These are phyloP conservation scores for Cyberlindnera maclurae DNA, from an alignment of 805 yeast genomes.

Conservation along the genomic window DNA sequence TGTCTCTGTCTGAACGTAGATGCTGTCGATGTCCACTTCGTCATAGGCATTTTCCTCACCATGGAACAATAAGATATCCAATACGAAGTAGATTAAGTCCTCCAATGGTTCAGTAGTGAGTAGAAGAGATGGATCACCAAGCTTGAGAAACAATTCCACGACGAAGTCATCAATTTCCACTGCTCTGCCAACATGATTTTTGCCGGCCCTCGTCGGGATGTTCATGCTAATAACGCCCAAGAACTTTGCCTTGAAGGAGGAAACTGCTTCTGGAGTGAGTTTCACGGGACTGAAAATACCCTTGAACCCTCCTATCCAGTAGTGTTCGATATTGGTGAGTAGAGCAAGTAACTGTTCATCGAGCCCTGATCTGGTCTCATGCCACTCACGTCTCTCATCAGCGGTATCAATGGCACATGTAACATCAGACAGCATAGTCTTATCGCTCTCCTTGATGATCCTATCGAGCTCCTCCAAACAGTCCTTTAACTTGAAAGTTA, in stretches of 20 bases:
- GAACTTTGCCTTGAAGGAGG: constrained; percentile 31
- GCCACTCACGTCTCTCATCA: constrained; percentile 68
- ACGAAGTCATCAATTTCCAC: constrained; percentile 37
- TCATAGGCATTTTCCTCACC: constrained; percentile 63
- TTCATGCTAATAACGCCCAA: constrained; percentile 34
- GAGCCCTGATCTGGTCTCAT: constrained; percentile 57
- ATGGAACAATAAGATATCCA: constrained; percentile 53
- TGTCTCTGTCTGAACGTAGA: constrained; percentile 45
- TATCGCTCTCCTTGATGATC: constrained; percentile 57
- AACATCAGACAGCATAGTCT: constrained; percentile 46
- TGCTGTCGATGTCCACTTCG: constrained; percentile 51
- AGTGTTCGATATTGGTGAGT: constrained; percentile 48
- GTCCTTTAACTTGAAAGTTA: constrained; percentile 34
- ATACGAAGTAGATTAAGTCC: constrained; percentile 54
- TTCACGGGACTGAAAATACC: constrained; percentile 45
- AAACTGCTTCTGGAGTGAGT: constrained; percentile 22
- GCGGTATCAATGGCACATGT: constrained; percentile 47
- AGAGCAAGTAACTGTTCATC: constrained; percentile 50
- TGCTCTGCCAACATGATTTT: constrained; percentile 20
- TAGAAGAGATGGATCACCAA: constrained; percentile 32
- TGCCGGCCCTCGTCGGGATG: constrained; percentile 41
- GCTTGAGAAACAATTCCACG: constrained; percentile 42
- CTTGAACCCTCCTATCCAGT: constrained; percentile 75
- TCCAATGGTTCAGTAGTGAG: constrained; percentile 39
- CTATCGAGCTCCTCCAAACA: constrained; percentile 38